phyloP scores from a whole-genome alignment of 257 asterid species.

The Scutellaria galericulata region DNA sequence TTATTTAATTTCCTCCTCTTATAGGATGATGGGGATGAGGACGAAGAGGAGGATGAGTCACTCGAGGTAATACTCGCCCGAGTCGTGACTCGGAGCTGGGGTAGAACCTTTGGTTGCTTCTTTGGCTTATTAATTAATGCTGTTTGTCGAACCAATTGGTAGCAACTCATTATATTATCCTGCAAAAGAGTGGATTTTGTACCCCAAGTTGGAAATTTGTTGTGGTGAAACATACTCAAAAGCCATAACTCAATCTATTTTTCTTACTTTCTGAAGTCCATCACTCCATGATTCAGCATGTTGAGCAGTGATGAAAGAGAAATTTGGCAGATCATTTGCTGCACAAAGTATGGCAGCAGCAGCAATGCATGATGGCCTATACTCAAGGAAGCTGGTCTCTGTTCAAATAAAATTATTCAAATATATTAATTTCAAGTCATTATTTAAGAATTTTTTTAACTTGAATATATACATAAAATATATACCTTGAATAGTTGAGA shows the following conservation, averaged over 20 bases:
- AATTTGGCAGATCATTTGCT: constrained; percentile 77
- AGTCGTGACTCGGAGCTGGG: constrained; percentile 83
- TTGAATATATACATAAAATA: constrained; percentile 7
- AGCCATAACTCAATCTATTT: not conserved
- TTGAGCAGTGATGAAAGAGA: constrained; percentile 70
- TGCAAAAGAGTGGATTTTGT: constrained; percentile 39
- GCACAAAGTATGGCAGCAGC: constrained; percentile 79
- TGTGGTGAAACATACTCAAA: not conserved
- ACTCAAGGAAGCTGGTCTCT: constrained; percentile 76
- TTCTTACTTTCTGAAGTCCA: constrained; percentile 80
- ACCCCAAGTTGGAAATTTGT: not conserved
- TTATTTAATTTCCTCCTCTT: constrained; percentile 80
- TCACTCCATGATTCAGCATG: constrained; percentile 89
- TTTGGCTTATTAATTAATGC: constrained; percentile 39
- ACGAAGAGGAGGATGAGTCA: constrained; percentile 52
- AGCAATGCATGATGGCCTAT: constrained; percentile 91
- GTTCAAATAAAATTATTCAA: constrained; percentile 30
- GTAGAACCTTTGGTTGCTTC: constrained; percentile 70
- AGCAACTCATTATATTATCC: constrained; percentile 74
- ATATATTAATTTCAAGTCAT: not conserved
- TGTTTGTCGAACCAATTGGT: constrained; percentile 47
- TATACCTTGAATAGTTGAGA: constrained; percentile 74
- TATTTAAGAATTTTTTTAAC: not conserved
- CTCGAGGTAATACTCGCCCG: constrained; percentile 53
- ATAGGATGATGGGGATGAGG: constrained; percentile 55